Evolutionary conservation across 1,284 basidiomycete species (phyloP), one percentile per base, ranked within the genome.

Genomic region (Amylostereum areolatum): DNA sequence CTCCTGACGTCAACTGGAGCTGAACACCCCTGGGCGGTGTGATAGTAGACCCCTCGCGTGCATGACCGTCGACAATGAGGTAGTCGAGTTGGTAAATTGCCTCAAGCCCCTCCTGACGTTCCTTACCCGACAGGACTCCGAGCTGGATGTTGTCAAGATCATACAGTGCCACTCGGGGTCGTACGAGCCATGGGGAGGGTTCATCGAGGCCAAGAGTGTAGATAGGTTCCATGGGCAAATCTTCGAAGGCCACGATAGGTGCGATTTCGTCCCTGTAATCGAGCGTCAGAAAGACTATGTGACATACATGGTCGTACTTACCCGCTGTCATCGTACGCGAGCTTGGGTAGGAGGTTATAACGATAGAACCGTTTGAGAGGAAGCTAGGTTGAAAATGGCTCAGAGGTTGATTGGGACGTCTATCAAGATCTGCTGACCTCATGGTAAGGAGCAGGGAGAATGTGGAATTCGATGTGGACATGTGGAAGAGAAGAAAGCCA

Each of bases 101-200:
- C 50, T 90, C 81, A n/a, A 97, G 76, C 48, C 86, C 74, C 46
- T 66, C 56, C 0, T 56, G 66, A 12, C 75, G 71, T 45, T 89
- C 80, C 29, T 75, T 69, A 0, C 72, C 66, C 2, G 80, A 73
- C 2, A 94, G 72, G 36, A 80, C 78, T 4, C 77, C 75, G 5
- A 98, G 79, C 39, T 94, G 88, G 49, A 99, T 89, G 62, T 99
- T 99, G 71, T 99, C 97, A 27, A 99, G 81, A 65, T 99, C 96
- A 57, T 97, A 92, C 0, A 89, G 73, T 0, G 94, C 90, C 60
- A 93, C 84, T 25, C 81, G 80, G 0, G 96, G 94, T 44, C 92
- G 88, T 11, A 94, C 91, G 18, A 98, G 80, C 94, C 96, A 98
- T 0, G 94, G 81, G 1, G 84, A 77, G 2, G 91, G 90, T 1